Evolutionary conservation across 176 grass and related monocot genomes (phyloP), one percentile per base, ranked within the genome.

Genomic region (Pharus latifolius): DNA sequence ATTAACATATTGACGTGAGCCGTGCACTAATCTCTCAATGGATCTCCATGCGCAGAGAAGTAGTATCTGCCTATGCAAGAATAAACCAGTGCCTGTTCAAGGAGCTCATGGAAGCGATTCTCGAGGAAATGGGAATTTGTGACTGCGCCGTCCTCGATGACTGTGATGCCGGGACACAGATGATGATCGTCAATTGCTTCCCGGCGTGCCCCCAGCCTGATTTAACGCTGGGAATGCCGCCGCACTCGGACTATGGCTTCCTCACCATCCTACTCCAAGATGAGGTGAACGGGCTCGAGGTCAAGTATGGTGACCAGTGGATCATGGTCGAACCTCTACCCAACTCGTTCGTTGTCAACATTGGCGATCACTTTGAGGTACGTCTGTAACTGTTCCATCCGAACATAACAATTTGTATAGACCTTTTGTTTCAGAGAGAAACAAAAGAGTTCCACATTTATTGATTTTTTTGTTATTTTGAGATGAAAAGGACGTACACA

Each of bases 281-380:
- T 70, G 48, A 85, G 27, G 79, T 88, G 17, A 41, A 34, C 4
- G 90, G 90, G 6, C 85, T 93, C n/a, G 82, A 93, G 54, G 65
- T 93, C 20, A 29, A 75, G 9, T 59, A 69, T 43, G 62, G 29
- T 9, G 64, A 59, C 8, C 19, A 60, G 1, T 93, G 90, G 90
- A 9, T 80, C 45, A 71, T 67, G 27, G 70, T 93, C 27, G 74
- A 93, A 4, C 78, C 85, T 0, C 16, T 83, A 7, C 58, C 82
- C 0, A 56, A 72, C 11, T 51, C 85, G 0, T 40, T 92, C 17
- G 59, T 85, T 43, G 74, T 93, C 57, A 93, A 93, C 73, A 17
- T 93, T 30, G 90, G 90, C 9, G 90, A 93, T 57, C 90, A 93
- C 70, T 66, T 93, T 6, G 90, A 92, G 89, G 85, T 92, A 56